Evolutionary conservation across 2,329 filamentous ascomycete genomes (phyloP).

Genomic region (Ophiostoma himal-ulmi): DNA sequence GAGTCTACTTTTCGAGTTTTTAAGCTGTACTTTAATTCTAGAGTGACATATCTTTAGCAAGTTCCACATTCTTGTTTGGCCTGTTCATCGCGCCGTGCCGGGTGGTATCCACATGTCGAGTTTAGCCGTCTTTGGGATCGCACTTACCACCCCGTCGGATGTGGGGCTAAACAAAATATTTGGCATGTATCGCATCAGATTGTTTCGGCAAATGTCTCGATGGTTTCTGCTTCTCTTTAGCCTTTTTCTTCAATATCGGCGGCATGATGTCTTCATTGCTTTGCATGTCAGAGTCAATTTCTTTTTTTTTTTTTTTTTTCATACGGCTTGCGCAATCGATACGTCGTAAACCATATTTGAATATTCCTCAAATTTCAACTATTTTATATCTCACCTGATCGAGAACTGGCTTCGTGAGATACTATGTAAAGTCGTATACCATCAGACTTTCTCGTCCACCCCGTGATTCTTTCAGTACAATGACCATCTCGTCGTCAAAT

Average conservation of each 20-base stretch:
- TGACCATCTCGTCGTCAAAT: slow-evolving; percentile 89
- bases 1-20: neutral
- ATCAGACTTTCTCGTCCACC: slow-evolving; percentile 66
- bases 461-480: slow-evolving; percentile 67
- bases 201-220: neutral
- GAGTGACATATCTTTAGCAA: neutral
- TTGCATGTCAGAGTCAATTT: neutral
- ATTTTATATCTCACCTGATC: neutral
- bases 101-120: slow-evolving; percentile 6
- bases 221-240: neutral
- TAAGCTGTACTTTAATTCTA: neutral
- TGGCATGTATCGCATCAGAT: neutral
- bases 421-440: slow-evolving; percentile 80
- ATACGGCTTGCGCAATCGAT: too few relatives aligned
- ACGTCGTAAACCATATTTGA: too few relatives aligned
- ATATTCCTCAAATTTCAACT: neutral
- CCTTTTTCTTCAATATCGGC: neutral
- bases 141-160: neutral
- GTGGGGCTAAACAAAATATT: neutral
- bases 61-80: slow-evolving; percentile 9
- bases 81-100: slow-evolving; percentile 9
- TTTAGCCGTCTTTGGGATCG: slow-evolving; percentile 3
- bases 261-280: neutral
- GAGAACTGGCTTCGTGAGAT: neutral
- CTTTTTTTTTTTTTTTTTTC: too few relatives aligned